Conservation (phyloP, 345 rosid species). For the Camelina hispida region DNA sequence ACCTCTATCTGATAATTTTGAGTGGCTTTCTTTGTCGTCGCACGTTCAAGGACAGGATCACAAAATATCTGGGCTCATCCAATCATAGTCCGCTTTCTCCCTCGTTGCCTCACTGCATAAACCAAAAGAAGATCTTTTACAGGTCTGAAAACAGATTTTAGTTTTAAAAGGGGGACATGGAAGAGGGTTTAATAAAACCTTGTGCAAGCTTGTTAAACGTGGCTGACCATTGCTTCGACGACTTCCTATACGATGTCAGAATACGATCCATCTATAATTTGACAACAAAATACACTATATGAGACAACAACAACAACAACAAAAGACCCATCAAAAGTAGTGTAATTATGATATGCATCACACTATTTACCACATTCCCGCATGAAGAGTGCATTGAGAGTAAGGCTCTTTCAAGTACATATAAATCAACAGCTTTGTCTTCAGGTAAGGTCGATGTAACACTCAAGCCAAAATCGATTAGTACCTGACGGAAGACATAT, state of each 20-base stretch:
- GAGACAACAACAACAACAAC: background rate
- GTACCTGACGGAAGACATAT: conserved; percentile 55
- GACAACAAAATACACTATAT: background rate
- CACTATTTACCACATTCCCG: conserved; percentile 83
- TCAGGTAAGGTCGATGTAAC: conserved; percentile 92
- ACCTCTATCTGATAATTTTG: background rate
- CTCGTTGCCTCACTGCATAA: conserved; percentile 79
- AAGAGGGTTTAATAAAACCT: conserved; percentile 52
- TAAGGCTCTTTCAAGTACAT: conserved; percentile 94
- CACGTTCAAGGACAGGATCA: background rate
- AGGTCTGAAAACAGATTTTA: conserved; percentile 3
- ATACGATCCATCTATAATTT: conserved; percentile 86
- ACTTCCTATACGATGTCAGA: conserved; percentile 77
- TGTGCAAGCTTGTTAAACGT: conserved; percentile 93
- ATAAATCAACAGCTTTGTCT: conserved; percentile 94
- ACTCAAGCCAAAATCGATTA: conserved; percentile 95
- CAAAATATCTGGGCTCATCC: conserved; percentile 52
- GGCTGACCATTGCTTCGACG: conserved; percentile 98
- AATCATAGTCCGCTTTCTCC: conserved; percentile 93
- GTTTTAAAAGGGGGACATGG: background rate
- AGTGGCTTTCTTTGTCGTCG: conserved; percentile 1
- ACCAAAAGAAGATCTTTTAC: conserved; percentile 20
- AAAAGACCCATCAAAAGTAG: background rate
- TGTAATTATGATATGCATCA: background rate
- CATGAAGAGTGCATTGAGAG: conserved; percentile 96